These are phyloP conservation scores for Daldinia bambusicola DNA, from an alignment of 495 filamentous ascomycete species.

Conservation along the genomic window DNA sequence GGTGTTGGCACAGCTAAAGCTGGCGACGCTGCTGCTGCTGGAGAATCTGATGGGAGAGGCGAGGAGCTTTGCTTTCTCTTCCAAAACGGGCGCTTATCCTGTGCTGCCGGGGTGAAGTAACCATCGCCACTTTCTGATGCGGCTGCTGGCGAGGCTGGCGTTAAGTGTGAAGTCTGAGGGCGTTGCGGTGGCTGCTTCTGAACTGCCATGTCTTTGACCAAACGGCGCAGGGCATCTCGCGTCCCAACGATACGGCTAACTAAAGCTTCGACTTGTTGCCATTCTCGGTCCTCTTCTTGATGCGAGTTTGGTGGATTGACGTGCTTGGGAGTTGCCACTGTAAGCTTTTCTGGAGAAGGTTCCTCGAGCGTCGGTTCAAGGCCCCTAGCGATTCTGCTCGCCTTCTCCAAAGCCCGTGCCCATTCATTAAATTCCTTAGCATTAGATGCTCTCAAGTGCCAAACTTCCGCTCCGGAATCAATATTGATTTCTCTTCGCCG, in stretches of 20 bases:
- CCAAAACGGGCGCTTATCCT: conserved; percentile 79
- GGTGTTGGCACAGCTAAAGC: conserved; percentile 70
- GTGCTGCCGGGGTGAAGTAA: conserved; percentile 55
- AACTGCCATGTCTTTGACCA: conserved; percentile 84
- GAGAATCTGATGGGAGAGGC: conserved; percentile 54
- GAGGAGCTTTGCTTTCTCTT: conserved; percentile 78
- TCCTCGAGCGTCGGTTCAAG: conserved; percentile 54
- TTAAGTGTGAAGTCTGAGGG: conserved; percentile 53
- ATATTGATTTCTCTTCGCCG: conserved; percentile 91
- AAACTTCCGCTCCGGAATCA: conserved; percentile 95
- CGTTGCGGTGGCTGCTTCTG: conserved; percentile 55
- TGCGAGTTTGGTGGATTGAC: conserved; percentile 40
- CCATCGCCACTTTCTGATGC: conserved; percentile 57
- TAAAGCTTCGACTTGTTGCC: conserved; percentile 83
- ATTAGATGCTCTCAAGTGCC: conserved; percentile 90
- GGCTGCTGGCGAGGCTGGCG: conserved; percentile 52
- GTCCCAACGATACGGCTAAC: conserved; percentile 86
- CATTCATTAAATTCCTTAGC: conserved; percentile 86
- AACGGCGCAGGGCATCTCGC: conserved; percentile 82
- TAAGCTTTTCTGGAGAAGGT: conserved; percentile 35
- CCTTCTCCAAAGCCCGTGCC: conserved; percentile 85
- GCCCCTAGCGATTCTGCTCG: conserved; percentile 66
- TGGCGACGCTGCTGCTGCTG: conserved; percentile 60
- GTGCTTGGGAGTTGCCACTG: conserved; percentile 36
- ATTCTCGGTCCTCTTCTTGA: conserved; percentile 78